Base-by-base conservation (phyloP, 2,329 filamentous ascomycete genomes). In the Exophiala sp. region DNA sequence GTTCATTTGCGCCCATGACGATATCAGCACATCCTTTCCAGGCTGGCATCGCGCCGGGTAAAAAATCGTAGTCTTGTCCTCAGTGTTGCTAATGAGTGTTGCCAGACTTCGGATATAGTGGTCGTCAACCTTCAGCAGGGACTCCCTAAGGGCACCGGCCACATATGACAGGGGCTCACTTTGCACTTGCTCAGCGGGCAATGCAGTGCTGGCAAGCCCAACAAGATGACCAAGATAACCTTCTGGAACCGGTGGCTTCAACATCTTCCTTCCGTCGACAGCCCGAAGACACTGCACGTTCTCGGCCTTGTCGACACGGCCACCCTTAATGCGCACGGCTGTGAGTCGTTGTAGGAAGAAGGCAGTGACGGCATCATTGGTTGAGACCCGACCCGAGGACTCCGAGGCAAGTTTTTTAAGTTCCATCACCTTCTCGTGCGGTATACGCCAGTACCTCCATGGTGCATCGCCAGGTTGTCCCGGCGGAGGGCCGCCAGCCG, bases 1-100 rank as follows among this genome's bases (percentile, higher is more conserved):
- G 29, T 41, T 34, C 50, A 53, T 24, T 24, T 53, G 35, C 2
- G 50, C 50, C 50, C 50, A 53, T 9, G 44, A 47, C 11, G 50
- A 53, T 18, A 47, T 43, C 24, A 53, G 35, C 7, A 53, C 16
- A 18, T 53, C 50, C 33, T 48, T 47, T 16, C 44, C 50, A 11
- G 32, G 35, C 38, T 43, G 32, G n/a, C 41, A 42, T 29, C 24
- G 35, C 10, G 50, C 50, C 12, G 44, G 44, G 29, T 53, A 53
- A 29, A 35, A 53, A 12, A 47, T 43, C 6, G 43, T 43, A 10
- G 21, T 53, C 35, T 48, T 53, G 39, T 53, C 50, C 16, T 48
- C 35, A 9, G 36, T 38, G 29, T 12, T 20, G 41, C 32, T 18
- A 18, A 53, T 35, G 7, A 43, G 38, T 7, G 50, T 53, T 11